Base-by-base conservation (phyloP, 148 eudicot genomes). In the Cornus kousa region DNA sequence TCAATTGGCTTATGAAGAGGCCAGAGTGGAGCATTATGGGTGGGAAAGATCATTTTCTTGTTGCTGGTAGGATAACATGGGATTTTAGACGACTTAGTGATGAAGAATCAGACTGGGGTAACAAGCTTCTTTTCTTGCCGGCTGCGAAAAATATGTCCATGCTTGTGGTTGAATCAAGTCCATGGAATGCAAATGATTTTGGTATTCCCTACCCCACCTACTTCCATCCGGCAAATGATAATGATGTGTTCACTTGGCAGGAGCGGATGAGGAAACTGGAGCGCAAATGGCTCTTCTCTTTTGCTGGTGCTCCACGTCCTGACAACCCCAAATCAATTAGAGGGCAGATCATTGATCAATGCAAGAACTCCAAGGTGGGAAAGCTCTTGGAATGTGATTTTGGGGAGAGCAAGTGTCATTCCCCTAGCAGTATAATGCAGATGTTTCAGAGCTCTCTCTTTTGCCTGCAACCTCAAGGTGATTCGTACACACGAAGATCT, bases 401-500 rank as follows among this genome's bases (percentile, higher is more conserved):
- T 53, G 95, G 92, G 73, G 94, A 94, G 82, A 91, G 97, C 77
- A 91, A 94, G 79, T 96, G 98, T 65, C 93, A 91, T 81, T 92
- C 95, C 23, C 98, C 99, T 8, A 87, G 90, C 79, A 96, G 91
- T 77, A 86, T 96, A 31, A 94, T 94, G 99, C 85, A 91, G 82
- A 94, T 96, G 99, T 96, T 96, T 82, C 99, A 96, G 86, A 87
- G 91, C 78, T 96, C 98, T 11, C 83, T 93, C 70, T 96, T 94
- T 84, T 96, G 98, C 85, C 71, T 96, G 70, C 98, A 96, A 59
- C 99, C 99, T 65, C 95, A 92, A 80, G 99, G 99, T 22, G 99
- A 96, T 88, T 96, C 99, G n/a, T 96, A 88, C 73, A 96, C 99
- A n/a, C 86, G 99, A 75, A 87, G 99, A 84, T 96, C 99, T 37